Evolutionary conservation across 176 grass and related monocot species (phyloP).

Genomic region (Oryza punctata): DNA sequence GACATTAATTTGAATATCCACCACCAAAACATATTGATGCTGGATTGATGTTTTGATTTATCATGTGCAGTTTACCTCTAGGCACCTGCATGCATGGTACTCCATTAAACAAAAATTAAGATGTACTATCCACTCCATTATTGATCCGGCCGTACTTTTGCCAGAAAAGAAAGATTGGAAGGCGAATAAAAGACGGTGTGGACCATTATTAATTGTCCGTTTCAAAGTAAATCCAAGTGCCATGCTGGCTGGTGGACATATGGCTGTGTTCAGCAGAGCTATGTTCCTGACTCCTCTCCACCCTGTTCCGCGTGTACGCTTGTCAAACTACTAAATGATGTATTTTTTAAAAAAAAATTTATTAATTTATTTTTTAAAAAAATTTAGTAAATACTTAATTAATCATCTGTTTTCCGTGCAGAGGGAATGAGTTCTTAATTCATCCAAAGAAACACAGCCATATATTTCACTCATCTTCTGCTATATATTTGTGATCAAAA

Average conservation of each 20-base stretch:
- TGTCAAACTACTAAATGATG: too few relatives aligned
- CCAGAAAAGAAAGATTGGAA: not conserved
- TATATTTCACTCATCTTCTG: not conserved
- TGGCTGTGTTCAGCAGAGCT: too few relatives aligned
- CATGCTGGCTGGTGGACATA: not conserved
- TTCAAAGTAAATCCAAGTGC: not conserved
- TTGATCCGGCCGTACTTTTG: not conserved
- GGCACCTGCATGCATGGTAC: not conserved
- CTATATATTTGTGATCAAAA: not conserved
- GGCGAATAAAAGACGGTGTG: not conserved
- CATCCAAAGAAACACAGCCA: too few relatives aligned
- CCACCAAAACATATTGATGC: not conserved
- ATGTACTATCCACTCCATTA: conserved; percentile 18
- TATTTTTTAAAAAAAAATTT: too few relatives aligned
- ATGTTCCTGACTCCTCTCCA: too few relatives aligned
- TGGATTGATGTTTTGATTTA: not conserved
- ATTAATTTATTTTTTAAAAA: too few relatives aligned
- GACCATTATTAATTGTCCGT: not conserved
- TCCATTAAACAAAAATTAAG: not conserved
- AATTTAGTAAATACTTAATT: too few relatives aligned
- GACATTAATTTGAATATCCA: conserved; percentile 9
- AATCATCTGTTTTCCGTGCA: too few relatives aligned
- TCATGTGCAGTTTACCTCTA: conserved; percentile 1
- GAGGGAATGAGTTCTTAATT: too few relatives aligned
- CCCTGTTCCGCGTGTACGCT: too few relatives aligned